Evolutionary conservation across 441 rosid genomes (phyloP), one percentile per base, ranked within the genome.

Genomic region (Mallotus japonicus): DNA sequence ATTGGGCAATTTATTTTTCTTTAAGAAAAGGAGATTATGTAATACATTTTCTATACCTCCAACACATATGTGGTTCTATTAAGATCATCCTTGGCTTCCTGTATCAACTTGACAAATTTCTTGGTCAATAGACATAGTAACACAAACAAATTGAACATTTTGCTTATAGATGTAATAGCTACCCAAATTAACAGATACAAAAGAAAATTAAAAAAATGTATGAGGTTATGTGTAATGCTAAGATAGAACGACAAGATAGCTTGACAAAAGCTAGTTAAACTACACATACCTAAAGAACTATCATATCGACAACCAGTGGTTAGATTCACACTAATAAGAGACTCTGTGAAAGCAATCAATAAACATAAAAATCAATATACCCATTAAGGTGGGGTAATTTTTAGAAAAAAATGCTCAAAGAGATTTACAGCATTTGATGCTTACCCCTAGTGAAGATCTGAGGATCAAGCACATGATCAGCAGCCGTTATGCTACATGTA

Each of bases 41-140:
- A 57, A 67, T 40, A 58, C 15, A 76, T 28, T 67, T 28, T 46
- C 51, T 47, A 78, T 83, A 89, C 97, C 94, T 89, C 89, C 82
- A 93, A 84, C 44, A 85, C 86, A 75, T 83, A 89, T 40, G 97
- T 93, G 73, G 93, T 85, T 60, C 62, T 73, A 78, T 92, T 91
- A 61, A 92, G 82, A 82, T 92, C 95, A 82, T 91, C 93, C 73
- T 91, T 80, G 69, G 91, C 88, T 67, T 87, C 91, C 51, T 87
- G 87, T 73, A 87, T 80, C 84, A 93, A 81, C 69, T 78, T 82
- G 69, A 93, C 84, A 70, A 91, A 91, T 69, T 89, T 89, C 84
- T 83, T 88, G 28, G 95, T 91, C 76, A 93, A 85, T 76, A 91
- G 79, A 60, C 98, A 93, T 91, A 83, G 58, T 50, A 78, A 77